Conservation (phyloP, 495 filamentous ascomycete species). For the Pseudomonodictys pantanalensis region DNA sequence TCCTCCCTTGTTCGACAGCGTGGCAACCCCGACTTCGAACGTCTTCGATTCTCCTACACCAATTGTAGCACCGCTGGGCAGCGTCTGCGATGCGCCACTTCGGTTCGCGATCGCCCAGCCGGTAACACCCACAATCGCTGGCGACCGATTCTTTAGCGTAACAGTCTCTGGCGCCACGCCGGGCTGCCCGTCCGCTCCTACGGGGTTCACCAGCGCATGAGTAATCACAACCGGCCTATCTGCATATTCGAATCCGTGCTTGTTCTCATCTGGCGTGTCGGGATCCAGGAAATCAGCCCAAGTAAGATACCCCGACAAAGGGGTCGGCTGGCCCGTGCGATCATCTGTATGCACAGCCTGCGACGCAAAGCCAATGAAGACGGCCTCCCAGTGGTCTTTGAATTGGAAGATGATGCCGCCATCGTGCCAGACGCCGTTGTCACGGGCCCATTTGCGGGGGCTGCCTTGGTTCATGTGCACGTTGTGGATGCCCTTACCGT, state of each 20-base stretch:
- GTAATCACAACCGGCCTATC: neutral
- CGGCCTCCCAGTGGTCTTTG: neutral
- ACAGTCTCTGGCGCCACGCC: neutral
- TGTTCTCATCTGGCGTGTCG: neutral
- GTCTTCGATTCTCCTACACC: neutral
- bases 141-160: neutral
- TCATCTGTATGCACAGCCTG: neutral
- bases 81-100: too few relatives aligned
- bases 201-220: neutral
- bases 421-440: constrained; percentile 1
- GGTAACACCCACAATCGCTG: neutral
- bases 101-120: too few relatives aligned
- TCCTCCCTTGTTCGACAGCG: constrained; percentile 1
- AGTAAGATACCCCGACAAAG: neutral
- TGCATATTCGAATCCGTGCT: neutral
- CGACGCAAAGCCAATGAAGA: neutral
- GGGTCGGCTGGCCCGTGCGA: neutral
- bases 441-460: neutral
- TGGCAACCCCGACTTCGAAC: neutral
- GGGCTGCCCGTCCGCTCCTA: neutral
- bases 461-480: constrained; percentile 2
- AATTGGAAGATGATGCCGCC: neutral
- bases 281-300: neutral
- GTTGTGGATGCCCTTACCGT: constrained; percentile 2
- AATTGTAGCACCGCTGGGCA: neutral